Evolutionary conservation across 345 rosid species (phyloP).

Genomic region (Triadica sebifera): DNA sequence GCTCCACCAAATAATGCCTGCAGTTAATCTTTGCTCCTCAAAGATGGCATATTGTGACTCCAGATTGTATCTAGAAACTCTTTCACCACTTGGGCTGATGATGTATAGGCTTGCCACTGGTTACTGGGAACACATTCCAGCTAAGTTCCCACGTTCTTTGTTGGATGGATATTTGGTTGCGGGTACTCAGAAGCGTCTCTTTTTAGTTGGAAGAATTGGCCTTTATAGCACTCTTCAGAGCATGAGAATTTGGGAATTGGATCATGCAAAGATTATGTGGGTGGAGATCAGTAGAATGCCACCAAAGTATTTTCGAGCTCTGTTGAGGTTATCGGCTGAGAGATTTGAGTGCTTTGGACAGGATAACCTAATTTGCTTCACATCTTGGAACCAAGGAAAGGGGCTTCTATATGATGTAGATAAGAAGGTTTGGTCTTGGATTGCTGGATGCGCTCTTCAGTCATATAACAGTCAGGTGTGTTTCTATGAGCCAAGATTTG

Average conservation of each 20-base stretch:
- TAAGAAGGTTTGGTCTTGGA: constrained; percentile 95
- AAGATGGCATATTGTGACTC: constrained; percentile 96
- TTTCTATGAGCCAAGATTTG: constrained; percentile 97
- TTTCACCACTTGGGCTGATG: constrained; percentile 95
- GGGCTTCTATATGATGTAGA: constrained; percentile 88
- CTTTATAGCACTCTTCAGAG: constrained; percentile 90
- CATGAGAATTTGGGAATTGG: constrained; percentile 98
- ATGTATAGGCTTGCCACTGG: constrained; percentile 79
- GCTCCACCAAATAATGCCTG: constrained; percentile 89
- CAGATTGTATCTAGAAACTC: constrained; percentile 81
- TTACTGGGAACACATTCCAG: constrained; percentile 91
- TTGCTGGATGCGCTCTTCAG: constrained; percentile 91
- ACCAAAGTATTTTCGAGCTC: constrained; percentile 76
- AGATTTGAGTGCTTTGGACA: constrained; percentile 96
- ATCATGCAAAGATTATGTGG: constrained; percentile 73
- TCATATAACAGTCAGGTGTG: constrained; percentile 93
- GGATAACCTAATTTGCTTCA: constrained; percentile 90
- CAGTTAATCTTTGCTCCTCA: constrained; percentile 88
- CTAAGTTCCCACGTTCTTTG: constrained; percentile 86
- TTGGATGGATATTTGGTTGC: constrained; percentile 95
- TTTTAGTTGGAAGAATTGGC: constrained; percentile 92
- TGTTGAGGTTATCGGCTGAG: constrained; percentile 91
- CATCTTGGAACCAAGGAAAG: constrained; percentile 98
- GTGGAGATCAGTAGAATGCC: constrained; percentile 97
- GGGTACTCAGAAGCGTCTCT: constrained; percentile 83